Percentiles rank a stretch among this genome's conserved stretches.
These are phyloP conservation scores for Thuja plicata DNA, from an alignment of 83 land plant species.

Conservation along the genomic window DNA sequence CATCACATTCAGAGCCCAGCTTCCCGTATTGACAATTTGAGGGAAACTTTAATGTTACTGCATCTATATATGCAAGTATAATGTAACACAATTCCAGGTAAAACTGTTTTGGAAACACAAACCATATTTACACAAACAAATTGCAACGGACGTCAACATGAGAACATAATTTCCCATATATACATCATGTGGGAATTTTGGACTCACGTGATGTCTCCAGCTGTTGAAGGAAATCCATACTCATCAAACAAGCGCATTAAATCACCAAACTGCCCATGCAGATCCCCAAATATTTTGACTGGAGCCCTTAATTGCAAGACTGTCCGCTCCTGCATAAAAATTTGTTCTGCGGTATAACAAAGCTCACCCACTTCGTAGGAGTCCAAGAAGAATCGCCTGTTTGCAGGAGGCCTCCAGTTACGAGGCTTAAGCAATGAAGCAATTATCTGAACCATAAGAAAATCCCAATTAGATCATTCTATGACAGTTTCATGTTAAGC, in stretches of 20 bases:
- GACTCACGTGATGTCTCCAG: constrained; percentile 95
- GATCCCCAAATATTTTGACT: constrained; percentile 96
- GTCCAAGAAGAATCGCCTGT: constrained; percentile 83
- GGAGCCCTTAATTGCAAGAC: constrained; percentile 92
- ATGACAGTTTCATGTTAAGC: background rate
- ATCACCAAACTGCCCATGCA: constrained; percentile 98
- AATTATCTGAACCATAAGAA: constrained; percentile 64
- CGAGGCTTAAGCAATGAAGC: constrained; percentile 84
- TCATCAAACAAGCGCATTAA: constrained; percentile 97
- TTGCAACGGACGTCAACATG: background rate
- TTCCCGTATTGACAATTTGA: background rate
- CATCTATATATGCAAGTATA: background rate
- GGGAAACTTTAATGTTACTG: background rate
- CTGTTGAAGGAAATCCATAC: constrained; percentile 95
- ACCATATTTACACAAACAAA: background rate
- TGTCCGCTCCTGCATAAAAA: constrained; percentile 83
- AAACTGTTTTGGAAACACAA: background rate
- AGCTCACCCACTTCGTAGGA: constrained; percentile 93
- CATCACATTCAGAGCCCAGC: background rate
- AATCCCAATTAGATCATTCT: background rate
- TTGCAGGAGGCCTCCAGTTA: constrained; percentile 84
- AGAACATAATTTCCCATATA: background rate
- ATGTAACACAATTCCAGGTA: background rate
- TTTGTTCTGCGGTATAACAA: constrained; percentile 91
- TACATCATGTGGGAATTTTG: background rate